phyloP scores from a whole-genome alignment of 768 basidiomycete species.

The Lactarius hengduanensis region DNA sequence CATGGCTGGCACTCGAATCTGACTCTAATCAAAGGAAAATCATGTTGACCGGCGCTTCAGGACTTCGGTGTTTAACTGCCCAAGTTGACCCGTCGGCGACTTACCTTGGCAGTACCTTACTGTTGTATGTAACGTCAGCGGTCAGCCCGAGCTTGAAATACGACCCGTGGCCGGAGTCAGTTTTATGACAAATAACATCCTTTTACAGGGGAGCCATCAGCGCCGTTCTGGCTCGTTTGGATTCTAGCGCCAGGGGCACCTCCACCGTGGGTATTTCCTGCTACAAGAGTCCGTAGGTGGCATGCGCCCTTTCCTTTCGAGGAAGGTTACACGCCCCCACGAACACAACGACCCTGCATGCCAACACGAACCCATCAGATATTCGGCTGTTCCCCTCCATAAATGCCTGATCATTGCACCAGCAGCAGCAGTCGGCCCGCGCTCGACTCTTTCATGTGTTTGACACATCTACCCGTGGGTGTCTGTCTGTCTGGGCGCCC shows the following conservation, averaged over 20 bases:
- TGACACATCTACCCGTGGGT: slow-evolving; percentile 1
- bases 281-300: background rate
- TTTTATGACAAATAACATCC: background rate
- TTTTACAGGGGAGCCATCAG: slow-evolving; percentile 5
- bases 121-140: background rate
- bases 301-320: background rate
- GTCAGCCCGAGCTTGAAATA: background rate
- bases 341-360: slow-evolving; percentile 8
- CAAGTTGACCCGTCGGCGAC: slow-evolving; percentile 13
- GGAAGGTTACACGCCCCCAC: background rate
- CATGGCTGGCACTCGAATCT: background rate
- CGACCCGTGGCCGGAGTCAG: background rate
- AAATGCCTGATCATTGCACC: slow-evolving; percentile 8
- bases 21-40: background rate
- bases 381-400: background rate
- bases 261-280: background rate
- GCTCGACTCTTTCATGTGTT: background rate
- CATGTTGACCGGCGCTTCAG: background rate
- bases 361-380: slow-evolving; percentile 10
- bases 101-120: background rate
- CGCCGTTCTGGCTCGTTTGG: background rate
- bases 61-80: slow-evolving; percentile 13
- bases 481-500: background rate
- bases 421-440: background rate
- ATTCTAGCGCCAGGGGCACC: slow-evolving; percentile 15